These are phyloP conservation scores for Populus davidiana DNA, from an alignment of 345 rosid genomes.

Conservation along the genomic window DNA sequence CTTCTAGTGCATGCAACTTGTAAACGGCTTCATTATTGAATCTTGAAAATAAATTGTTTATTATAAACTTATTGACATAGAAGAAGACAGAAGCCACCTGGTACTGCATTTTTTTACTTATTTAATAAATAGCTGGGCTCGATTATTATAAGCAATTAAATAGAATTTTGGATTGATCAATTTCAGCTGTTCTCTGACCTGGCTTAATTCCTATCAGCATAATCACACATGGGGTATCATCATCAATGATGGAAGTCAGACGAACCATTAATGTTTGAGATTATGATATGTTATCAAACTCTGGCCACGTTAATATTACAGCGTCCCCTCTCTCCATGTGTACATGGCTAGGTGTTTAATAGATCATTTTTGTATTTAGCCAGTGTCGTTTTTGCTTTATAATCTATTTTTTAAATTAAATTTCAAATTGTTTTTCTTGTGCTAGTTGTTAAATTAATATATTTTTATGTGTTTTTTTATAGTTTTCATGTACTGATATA, in stretches of 20 bases:
- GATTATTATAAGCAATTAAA: not conserved
- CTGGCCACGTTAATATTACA: not conserved
- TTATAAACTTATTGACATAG: not conserved
- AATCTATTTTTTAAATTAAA: too few species aligned
- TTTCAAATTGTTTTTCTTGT: too few species aligned
- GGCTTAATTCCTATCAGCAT: not conserved
- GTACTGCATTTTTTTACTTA: accelerated
- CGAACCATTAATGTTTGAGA: not conserved
- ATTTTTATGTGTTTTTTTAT: too few species aligned
- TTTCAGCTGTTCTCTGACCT: not conserved
- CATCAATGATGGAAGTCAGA: not conserved
- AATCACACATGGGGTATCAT: not conserved
- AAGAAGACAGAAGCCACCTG: not conserved
- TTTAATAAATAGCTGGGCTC: not conserved
- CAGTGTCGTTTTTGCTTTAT: too few species aligned
- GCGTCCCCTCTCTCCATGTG: too few species aligned
- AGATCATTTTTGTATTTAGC: too few species aligned
- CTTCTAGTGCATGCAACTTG: not conserved
- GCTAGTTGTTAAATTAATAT: too few species aligned
- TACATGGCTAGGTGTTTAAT: too few species aligned
- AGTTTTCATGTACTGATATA: too few species aligned
- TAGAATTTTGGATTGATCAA: not conserved
- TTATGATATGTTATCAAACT: not conserved
- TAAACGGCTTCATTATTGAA: not conserved
- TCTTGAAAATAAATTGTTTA: not conserved